phyloP scores from a whole-genome alignment of 495 filamentous ascomycete genomes.

The Neurospora sublineolata region DNA sequence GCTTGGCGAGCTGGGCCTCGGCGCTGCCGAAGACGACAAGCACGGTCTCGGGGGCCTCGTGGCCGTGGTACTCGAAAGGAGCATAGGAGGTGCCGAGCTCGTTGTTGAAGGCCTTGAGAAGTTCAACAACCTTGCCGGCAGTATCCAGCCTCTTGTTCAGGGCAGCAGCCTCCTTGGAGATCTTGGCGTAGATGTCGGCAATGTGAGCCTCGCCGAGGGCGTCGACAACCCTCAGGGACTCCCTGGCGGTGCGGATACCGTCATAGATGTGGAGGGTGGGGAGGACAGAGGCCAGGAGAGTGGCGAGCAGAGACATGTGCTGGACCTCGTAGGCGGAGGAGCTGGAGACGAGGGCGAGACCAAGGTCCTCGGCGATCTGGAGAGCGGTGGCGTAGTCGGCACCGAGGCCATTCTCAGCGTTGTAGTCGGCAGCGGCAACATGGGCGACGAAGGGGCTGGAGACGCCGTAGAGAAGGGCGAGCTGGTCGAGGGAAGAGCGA shows the following conservation, averaged over 20 bases:
- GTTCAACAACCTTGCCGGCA: conserved; percentile 60
- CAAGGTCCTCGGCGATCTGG: conserved; percentile 79
- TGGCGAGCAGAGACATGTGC: conserved; percentile 89
- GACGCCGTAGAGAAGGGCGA: conserved; percentile 76
- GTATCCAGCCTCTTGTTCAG: conserved; percentile 60
- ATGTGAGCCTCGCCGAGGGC: conserved; percentile 64
- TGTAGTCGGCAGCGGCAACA: conserved; percentile 87
- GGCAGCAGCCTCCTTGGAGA: conserved; percentile 47
- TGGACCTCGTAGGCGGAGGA: conserved; percentile 81
- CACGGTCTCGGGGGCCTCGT: conserved; percentile 61
- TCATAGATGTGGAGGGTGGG: conserved; percentile 90
- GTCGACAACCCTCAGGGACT: conserved; percentile 79
- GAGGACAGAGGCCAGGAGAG: conserved; percentile 63
- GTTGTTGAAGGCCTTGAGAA: conserved; percentile 74
- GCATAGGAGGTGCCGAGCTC: conserved; percentile 89
- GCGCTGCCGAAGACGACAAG: conserved; percentile 86
- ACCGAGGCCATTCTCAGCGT: conserved; percentile 54
- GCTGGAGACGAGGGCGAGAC: conserved; percentile 74
- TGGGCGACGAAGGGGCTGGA: conserved; percentile 89
- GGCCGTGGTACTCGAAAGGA: conserved; percentile 91
- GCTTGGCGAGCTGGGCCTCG: conserved; percentile 73
- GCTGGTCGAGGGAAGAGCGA: conserved; percentile 75
- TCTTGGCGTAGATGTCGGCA: conserved; percentile 54
- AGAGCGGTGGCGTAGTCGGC: conserved; percentile 79
- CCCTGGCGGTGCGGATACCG: conserved; percentile 72